Percentiles rank a stretch among this genome's conserved stretches.
phyloP scores from a whole-genome alignment of 805 yeast species.

The Candida ortonii region DNA sequence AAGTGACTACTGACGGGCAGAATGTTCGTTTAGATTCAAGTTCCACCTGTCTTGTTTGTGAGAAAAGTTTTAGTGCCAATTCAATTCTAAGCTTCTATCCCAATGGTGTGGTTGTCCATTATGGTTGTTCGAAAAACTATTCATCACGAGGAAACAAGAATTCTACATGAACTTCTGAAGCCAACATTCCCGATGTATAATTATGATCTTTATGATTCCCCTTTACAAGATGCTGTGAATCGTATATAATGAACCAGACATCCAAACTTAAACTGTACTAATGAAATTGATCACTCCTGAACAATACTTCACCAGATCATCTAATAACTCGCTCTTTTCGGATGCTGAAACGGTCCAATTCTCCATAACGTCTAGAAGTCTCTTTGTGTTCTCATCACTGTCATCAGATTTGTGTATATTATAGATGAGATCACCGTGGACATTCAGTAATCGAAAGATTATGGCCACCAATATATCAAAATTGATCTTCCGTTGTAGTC shows the following conservation, averaged over 20 bases:
- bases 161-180: conserved; percentile 7
- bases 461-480: conserved; percentile 82
- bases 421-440: conserved; percentile 77
- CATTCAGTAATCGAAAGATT: conserved; percentile 66
- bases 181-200: too few species aligned
- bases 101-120: conserved; percentile 48
- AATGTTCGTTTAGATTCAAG: conserved; percentile 39
- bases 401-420: conserved; percentile 17
- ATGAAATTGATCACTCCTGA: conserved; percentile 73
- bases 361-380: conserved; percentile 28
- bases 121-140: conserved; percentile 43
- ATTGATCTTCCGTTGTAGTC: conserved; percentile 53
- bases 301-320: conserved; percentile 71
- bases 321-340: conserved; percentile 48
- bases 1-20: conserved; percentile 38
- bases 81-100: conserved; percentile 49
- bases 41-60: conserved; percentile 61
- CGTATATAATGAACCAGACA: too few species aligned
- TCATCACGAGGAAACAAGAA: not conserved
- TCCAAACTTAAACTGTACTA: conserved; percentile 38
- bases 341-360: conserved; percentile 47
- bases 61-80: conserved; percentile 43
- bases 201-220: too few species aligned
- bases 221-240: too few species aligned
- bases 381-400: conserved; percentile 27